Percentiles rank a stretch among this genome's conserved stretches.
phyloP scores from a whole-genome alignment of 768 basidiomycete genomes.

The Naganishia kalamii region DNA sequence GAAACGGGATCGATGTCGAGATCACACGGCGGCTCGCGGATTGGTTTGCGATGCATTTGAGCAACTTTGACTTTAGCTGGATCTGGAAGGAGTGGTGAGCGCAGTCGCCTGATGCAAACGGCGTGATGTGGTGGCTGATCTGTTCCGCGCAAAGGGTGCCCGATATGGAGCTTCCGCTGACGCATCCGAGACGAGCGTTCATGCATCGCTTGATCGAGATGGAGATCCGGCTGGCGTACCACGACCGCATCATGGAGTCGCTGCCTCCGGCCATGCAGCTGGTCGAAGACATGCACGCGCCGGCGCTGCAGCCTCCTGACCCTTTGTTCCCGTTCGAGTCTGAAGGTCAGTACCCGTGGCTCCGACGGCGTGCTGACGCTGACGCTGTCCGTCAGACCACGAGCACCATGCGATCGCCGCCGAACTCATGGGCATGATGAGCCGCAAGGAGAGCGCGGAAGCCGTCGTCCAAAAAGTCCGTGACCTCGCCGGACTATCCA shows the following conservation, averaged over 20 bases:
- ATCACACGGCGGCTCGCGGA: constrained; percentile 74
- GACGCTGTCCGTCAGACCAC: constrained; percentile 52
- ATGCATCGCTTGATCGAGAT: constrained; percentile 79
- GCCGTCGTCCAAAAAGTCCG: constrained; percentile 73
- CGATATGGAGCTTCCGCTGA: constrained; percentile 64
- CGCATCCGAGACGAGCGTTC: constrained; percentile 83
- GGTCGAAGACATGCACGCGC: constrained; percentile 33
- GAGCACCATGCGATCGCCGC: constrained; percentile 75
- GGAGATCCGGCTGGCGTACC: constrained; percentile 85
- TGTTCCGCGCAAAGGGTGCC: constrained; percentile 59
- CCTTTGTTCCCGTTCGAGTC: constrained; percentile 18
- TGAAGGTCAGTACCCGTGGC: neutral
- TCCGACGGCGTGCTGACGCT: no score
- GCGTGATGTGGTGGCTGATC: neutral
- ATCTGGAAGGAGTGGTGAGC: constrained; percentile 98
- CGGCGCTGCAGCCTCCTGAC: constrained; percentile 16
- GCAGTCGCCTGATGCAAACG: neutral
- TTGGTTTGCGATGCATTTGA: constrained; percentile 95
- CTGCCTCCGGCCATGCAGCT: constrained; percentile 59
- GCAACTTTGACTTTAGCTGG: constrained; percentile 96
- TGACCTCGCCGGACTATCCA: constrained; percentile 58
- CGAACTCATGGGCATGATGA: constrained; percentile 68
- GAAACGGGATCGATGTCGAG: constrained; percentile 81
- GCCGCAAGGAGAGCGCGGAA: constrained; percentile 58
- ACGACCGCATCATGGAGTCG: constrained; percentile 82